Percentiles rank a stretch among this genome's conserved stretches.
phyloP scores from a whole-genome alignment of 2,329 filamentous ascomycete genomes.

The Verticillium zaregamsianum region DNA sequence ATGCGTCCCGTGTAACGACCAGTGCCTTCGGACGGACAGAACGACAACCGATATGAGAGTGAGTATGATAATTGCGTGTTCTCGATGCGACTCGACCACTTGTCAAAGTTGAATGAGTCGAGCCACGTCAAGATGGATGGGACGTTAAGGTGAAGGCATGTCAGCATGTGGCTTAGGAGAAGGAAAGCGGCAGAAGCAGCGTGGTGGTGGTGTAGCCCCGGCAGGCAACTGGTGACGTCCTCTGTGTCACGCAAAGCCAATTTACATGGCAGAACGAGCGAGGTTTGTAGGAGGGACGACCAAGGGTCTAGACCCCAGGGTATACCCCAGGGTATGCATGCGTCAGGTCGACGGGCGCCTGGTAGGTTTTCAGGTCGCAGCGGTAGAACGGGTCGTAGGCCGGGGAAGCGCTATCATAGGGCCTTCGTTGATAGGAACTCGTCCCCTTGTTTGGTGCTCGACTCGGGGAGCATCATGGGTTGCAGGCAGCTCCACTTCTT shows the following conservation, averaged over 20 bases:
- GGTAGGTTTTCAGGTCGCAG: background rate
- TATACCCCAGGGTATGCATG: background rate
- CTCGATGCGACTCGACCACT: background rate
- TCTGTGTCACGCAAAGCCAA: background rate
- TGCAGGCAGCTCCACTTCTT: background rate
- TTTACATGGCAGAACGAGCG: background rate
- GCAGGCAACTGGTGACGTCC: background rate
- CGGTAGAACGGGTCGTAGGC: background rate
- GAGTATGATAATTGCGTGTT: background rate
- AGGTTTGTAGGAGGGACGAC: background rate
- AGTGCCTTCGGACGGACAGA: background rate
- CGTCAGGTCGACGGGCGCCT: background rate
- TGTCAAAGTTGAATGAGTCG: background rate
- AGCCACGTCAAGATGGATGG: slow-evolving; percentile 5
- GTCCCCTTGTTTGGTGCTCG: background rate
- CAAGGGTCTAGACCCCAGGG: background rate
- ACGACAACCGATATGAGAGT: background rate
- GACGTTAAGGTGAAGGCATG: background rate
- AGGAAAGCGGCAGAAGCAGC: background rate
- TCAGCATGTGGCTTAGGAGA: background rate
- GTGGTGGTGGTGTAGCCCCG: background rate
- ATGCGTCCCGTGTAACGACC: background rate
- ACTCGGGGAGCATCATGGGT: background rate
- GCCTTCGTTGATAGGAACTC: background rate
- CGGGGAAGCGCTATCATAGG: background rate